Base-by-base conservation (phyloP, 2,329 filamentous ascomycete species). In the Pseudogymnoascus sp. region DNA sequence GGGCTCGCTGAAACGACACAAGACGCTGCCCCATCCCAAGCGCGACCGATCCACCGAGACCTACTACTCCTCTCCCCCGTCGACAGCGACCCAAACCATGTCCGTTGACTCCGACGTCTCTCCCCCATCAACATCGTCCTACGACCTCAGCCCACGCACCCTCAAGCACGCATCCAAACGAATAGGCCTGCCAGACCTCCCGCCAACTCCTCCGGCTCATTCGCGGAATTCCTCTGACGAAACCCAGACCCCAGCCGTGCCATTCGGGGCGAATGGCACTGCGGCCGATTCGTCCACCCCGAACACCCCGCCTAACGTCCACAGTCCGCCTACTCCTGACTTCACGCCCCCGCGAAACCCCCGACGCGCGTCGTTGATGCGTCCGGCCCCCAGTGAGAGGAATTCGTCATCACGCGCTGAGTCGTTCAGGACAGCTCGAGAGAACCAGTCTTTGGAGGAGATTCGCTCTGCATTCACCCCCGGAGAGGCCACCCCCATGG, bases 301-400 rank as follows among this genome's bases (percentile, higher is more conserved):
- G n/a, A 77, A 78, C 63, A 90, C 87, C 4, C 86, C 87, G 60
- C 81, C 85, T 29, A 83, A 85, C 67, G 84, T 87, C 67, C 81
- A 82, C 70, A 89, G 85, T 69, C 87, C 87, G 14, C 88, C 87
- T 34, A 92, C 89, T 2, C 89, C 89, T 36, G 89, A 91, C 74
- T 83, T 88, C 54, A 92, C 89, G 14, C 89, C 88, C 62, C 89
- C 89, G 37, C 82, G 85, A 65, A 74, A 75, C 47, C 71, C 73
- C 59, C 74, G 73, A 39, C 79, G 78, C 64, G 75, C 79, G 14
- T 78, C 77, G 70, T 71, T 76, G 62, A 71, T 78, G 54, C 81
- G 82, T 34, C 80, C 81, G 16, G 72, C 74, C 16, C 70, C 79
- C 51, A 75, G 74, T 66, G 81, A 86, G 67, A 80, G 82, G 64